These are phyloP conservation scores for Besnoitia besnoiti DNA, from an alignment of 169 alveolate species.

Conservation along the genomic window DNA sequence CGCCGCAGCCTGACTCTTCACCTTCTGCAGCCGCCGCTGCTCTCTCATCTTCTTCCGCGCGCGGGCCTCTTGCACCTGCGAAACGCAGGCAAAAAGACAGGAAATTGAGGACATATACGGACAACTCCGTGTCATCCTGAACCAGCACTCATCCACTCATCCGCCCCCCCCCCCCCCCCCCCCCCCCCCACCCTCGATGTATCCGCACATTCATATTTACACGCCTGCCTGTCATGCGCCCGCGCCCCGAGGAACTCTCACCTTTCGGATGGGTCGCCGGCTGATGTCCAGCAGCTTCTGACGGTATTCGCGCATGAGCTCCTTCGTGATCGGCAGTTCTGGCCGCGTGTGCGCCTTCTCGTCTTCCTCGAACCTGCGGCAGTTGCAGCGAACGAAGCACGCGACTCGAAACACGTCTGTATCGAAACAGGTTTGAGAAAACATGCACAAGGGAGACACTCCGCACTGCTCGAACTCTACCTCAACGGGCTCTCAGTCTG, in stretches of 20 bases:
- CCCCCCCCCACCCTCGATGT: too few relatives aligned
- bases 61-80: conserved; percentile 61
- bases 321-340: conserved; percentile 95
- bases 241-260: not conserved
- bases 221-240: not conserved
- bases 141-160: not conserved
- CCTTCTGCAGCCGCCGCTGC: conserved; percentile 50
- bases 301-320: conserved; percentile 91
- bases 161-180: not conserved
- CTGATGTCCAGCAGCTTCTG: conserved; percentile 93
- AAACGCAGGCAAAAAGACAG: not conserved
- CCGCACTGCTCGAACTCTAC: too few relatives aligned
- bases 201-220: not conserved
- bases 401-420: too few relatives aligned
- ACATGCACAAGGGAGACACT: too few relatives aligned
- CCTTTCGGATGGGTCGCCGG: conserved; percentile 96
- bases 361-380: conserved; percentile 98
- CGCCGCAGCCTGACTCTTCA: conserved; percentile 35
- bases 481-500: too few relatives aligned
- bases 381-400: too few relatives aligned
- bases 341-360: conserved; percentile 93
- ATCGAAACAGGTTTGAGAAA: too few relatives aligned
- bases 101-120: not conserved
- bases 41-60: conserved; percentile 59
- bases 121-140: not conserved